Evolutionary conservation across 2,329 filamentous ascomycete species (phyloP), one percentile per base, ranked within the genome.

Genomic region (Pleomassaria siparia): DNA sequence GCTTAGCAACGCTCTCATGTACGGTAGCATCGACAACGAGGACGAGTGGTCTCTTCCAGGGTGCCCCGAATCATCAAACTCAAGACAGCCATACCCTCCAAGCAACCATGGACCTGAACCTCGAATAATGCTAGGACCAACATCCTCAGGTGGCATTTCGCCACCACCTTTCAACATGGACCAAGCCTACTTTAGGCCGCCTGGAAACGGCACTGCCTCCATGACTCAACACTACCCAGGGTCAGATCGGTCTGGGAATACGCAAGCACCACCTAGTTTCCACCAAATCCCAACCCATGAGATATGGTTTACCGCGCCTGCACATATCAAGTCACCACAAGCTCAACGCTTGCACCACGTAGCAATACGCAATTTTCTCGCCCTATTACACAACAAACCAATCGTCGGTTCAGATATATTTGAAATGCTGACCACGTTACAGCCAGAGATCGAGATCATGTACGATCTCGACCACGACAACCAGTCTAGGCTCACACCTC

Each of bases 351-450:
- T 82, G 1, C 76, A 86, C 53, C 82, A 85, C 54, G 76, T 88
- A 39, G 84, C 85, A 0, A 85, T 85, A 1, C 80, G 86, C 16
- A 89, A 88, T 58, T 80, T 88, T 36, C 83, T 89, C 56, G 85
- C 85, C 0, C 69, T 88, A 26, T 66, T 88, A 2, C 84, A 82
- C 57, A 77, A 82, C 43, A 80, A 81, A 18, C 84, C 85, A 0
- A 74, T 88, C 0, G 84, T 88, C 2, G 86, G 86, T 0, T 60
- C 81, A 1, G 83, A 84, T 4, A 65, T 88, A 0, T 80, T 79
- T 54, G 82, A 87, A 55, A 83, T 85, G 28, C 70, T 89, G 4
- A 74, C 73, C 0, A 85, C 87, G 56, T 71, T 89, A 0, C 82
- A 84, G 30, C 71, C 77, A 7, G 79, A 85, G 2, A 77, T 87